Evolutionary conservation across 2,329 filamentous ascomycete genomes (phyloP), one percentile per base, ranked within the genome.

Genomic region (Coleophoma cylindrospora): DNA sequence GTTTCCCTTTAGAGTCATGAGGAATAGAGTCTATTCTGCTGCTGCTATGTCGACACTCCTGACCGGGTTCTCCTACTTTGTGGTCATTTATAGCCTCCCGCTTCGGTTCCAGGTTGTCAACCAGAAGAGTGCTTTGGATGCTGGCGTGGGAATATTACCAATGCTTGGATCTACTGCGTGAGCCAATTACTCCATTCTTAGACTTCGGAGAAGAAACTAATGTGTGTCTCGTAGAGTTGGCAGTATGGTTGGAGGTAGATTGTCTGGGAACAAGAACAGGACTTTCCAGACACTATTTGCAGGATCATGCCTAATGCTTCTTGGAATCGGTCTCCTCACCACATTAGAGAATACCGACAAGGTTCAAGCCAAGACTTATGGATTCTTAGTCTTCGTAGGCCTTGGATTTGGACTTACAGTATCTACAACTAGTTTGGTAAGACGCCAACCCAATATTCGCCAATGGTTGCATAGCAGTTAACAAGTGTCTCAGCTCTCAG

Each of bases 91-190:
- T 49, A 72, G 76, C 37, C 71, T 84, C 7, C 80, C 80, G 1
- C 77, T 83, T 57, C 69, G 77, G 4, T 81, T 81, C 48, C 80
- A 83, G 53, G 76, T 83, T 37, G 73, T 81, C 49, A 76, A 80
- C 52, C 67, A 66, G 8, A 71, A 81, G 45, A 71, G 66, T 22
- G 70, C 77, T 0, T 67, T 83, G 32, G 72, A 71, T 61, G 77
- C 79, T 0, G 79, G 80, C 4, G 61, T 82, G 4, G 77, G 81
- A 45, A 69, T 83, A 11, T 68, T 83, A 15, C 80, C 80, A 0
- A 70, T 83, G 65, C 72, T 83, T 1, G 75, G 74, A 1, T 68
- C 75, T 5, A 80, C 77, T 43, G 76, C 80, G 36, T 38, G 15
- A 38, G 36, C 27, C 27, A 27, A 8, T 38, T 38, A 2, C 36